phyloP scores from a whole-genome alignment of 768 basidiomycete species.

The Megacollybia marginata region DNA sequence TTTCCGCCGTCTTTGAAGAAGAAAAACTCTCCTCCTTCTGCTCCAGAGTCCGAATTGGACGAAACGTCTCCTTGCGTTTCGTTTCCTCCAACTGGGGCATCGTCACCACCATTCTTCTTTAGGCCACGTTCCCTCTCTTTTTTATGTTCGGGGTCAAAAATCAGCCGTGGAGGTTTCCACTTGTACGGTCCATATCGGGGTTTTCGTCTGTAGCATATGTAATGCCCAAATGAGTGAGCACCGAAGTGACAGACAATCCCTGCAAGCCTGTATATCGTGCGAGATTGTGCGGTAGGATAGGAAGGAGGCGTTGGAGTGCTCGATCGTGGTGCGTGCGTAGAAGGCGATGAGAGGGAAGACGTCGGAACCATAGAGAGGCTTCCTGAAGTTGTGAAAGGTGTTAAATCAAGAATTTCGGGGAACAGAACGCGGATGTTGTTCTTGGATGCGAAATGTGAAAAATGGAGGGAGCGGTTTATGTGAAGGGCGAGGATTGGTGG shows the following conservation, averaged over 20 bases:
- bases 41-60: not conserved
- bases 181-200: slow-evolving; percentile 37
- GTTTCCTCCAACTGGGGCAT: slow-evolving; percentile 23
- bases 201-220: slow-evolving; percentile 84
- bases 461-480: slow-evolving; percentile 85
- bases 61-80: slow-evolving; percentile 5
- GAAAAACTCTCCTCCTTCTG: slow-evolving; percentile 1
- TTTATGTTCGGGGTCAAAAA: slow-evolving; percentile 26
- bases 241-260: slow-evolving; percentile 93
- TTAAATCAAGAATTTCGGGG: slow-evolving; percentile 84
- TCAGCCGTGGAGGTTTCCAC: slow-evolving; percentile 27
- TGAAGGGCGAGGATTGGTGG: slow-evolving; percentile 84
- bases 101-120: slow-evolving; percentile 37
- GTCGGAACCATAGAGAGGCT: slow-evolving; percentile 65
- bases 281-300: slow-evolving; percentile 32
- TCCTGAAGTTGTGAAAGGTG: slow-evolving; percentile 81
- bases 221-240: slow-evolving; percentile 90
- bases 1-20: no score
- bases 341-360: slow-evolving; percentile 61
- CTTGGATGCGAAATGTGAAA: slow-evolving; percentile 70
- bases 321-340: slow-evolving; percentile 38
- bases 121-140: slow-evolving; percentile 18
- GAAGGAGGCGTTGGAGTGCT: slow-evolving; percentile 51
- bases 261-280: slow-evolving; percentile 77
- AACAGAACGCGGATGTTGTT: slow-evolving; percentile 78